Conservation (phyloP, 305 asterid genomes). For the Ajuga reptans region DNA sequence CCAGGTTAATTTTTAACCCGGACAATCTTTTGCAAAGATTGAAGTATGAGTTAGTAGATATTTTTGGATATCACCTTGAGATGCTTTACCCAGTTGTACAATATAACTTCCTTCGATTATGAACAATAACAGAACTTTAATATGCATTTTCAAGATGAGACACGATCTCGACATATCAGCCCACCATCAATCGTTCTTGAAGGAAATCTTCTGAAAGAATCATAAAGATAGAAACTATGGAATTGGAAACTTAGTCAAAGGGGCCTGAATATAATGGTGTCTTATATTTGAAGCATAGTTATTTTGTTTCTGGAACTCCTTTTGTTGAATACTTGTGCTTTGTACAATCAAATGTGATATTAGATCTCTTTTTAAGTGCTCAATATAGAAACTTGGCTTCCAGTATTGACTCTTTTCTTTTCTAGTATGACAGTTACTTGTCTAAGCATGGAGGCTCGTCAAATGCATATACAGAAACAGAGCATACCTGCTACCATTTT, state of each 20-base stretch:
- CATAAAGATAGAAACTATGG: background rate
- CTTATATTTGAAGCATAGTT: background rate
- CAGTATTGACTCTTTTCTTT: conserved; percentile 37
- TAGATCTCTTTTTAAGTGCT: conserved; percentile 5
- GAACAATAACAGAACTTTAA: background rate
- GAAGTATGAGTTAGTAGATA: background rate
- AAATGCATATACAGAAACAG: conserved; percentile 90
- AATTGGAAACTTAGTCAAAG: background rate
- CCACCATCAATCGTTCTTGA: background rate
- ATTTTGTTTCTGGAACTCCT: conserved; percentile 7
- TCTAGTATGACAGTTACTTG: conserved; percentile 90
- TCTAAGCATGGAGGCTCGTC: conserved; percentile 96
- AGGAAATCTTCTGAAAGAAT: background rate
- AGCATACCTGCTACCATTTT: conserved; percentile 90
- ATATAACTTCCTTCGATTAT: background rate
- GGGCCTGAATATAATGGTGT: conserved; percentile 8
- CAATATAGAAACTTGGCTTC: conserved; percentile 16
- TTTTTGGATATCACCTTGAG: background rate
- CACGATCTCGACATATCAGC: background rate
- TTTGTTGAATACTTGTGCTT: conserved; percentile 5
- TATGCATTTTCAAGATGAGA: background rate
- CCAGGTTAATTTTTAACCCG: too few relatives aligned
- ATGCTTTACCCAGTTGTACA: background rate
- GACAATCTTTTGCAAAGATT: conserved; percentile 16
- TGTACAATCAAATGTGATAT: conserved; percentile 13